Base-by-base conservation (phyloP, 257 asterid species). In the Striga asiatica region DNA sequence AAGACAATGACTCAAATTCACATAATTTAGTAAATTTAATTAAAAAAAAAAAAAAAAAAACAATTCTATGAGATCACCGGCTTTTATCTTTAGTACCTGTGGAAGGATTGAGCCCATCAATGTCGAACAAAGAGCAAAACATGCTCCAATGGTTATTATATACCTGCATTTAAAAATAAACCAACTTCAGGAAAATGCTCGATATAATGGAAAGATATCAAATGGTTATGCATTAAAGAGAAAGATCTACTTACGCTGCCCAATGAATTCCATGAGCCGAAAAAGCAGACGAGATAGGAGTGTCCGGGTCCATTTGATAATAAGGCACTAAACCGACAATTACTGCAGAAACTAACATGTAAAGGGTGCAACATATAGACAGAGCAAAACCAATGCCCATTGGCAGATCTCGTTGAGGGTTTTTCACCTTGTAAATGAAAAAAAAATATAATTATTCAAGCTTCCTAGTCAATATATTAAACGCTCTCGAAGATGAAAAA, bases 221-320 rank as follows among this genome's bases (percentile, higher is more conserved):
- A 17, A 18, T 43, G 24, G 24, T 18, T 43, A 43, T 43, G 19
- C 34, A 11, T 5, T 31, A 17, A 6, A 38, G 58, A 48, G 6
- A 63, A 23, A 48, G 29, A 54, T 70, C 29, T 41, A 74, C 98
- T 74, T 74, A 91, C 98, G 96, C 94, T 45, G 98, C 98, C 98
- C 98, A 91, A 4, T 78, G 14, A 41, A 82, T 47, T 38, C 89
- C 98, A 53, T 81, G 92, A 66, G 77, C 75, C 50, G 83, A 61
- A 64, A 91, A 87, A 18, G 98, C 98, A n/a, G 98, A 87, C 35
- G 98, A 87, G 66, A 91, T 87, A 8, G 98, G 98, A 63, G 96
- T 91, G 69, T 87, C 98, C 10, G 96, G 95, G 70, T 91, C 96
- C 96, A 91, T 77, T 6, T 80, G 78, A 63, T 82, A 91, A 66